Evolutionary conservation across 2,329 filamentous ascomycete species (phyloP), one percentile per base, ranked within the genome.

Genomic region (Trichophyton equinum): DNA sequence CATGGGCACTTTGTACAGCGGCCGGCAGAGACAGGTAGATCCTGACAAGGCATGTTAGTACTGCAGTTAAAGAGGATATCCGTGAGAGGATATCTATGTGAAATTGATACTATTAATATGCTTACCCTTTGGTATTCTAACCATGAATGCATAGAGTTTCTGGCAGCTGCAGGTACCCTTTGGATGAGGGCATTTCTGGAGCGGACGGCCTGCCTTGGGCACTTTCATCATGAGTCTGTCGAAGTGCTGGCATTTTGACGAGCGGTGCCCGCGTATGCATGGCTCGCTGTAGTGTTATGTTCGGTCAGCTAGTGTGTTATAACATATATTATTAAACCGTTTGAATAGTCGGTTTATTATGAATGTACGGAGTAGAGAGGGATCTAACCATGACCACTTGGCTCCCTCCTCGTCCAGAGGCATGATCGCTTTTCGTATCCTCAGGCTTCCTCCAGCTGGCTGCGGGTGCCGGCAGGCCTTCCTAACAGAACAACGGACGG

Each of bases 191-290:
- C 77, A 79, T 66, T 76, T 77, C 36, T 75, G 73, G 22, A 78
- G 70, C 18, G 77, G 77, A 18, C 77, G 72, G 11, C 77, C 77
- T 20, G 77, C 76, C 61, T 77, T 78, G 30, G 76, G 75, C 22
- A 79, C 77, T 66, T 77, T 77, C 66, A 78, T 75, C 74, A 79
- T 78, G 42, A 78, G 69, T 62, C 77, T 71, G 63, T 79, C 76
- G 59, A 74, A 76, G 65, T 79, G 76, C 60, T 74, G 73, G 57
- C 76, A 78, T 75, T 78, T 78, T 61, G 76, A 78, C 22, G 76
- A 78, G 59, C 76, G 73, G 67, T 78, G 76, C 18, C 76, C 76
- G 60, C 76, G 74, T 65, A 78, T 76, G 63, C 76, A 78, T 65
- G 76, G 76, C 64, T 78, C 76, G 62, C 76, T 78, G n/a, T 20